Conservation (phyloP, 106 monocot species). For the Platanthera zijinensis region DNA sequence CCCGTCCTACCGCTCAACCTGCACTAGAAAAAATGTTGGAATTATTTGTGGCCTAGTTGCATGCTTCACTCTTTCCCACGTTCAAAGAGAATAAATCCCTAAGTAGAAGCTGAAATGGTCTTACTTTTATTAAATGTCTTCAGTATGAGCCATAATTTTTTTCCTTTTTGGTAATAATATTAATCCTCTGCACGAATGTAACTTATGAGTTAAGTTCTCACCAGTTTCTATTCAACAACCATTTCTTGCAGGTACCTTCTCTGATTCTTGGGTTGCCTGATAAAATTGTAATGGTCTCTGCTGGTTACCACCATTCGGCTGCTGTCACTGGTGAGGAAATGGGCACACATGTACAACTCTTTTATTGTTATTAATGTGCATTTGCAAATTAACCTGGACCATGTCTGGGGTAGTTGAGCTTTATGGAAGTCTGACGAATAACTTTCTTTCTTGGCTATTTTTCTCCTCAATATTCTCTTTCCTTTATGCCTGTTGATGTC, state of each 20-base stretch:
- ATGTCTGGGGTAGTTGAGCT: background rate
- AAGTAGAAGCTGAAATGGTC: background rate
- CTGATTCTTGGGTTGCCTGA: slow-evolving; percentile 52
- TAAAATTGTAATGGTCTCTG: slow-evolving; percentile 55
- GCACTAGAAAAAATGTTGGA: background rate
- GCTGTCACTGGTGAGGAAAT: slow-evolving; percentile 62
- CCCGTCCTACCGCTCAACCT: background rate
- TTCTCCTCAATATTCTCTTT: background rate
- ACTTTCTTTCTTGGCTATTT: background rate
- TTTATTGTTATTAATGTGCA: background rate
- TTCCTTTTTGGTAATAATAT: background rate
- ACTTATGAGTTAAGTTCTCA: background rate
- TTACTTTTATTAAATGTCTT: background rate
- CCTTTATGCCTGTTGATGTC: background rate
- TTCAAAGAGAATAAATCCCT: background rate
- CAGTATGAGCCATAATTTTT: background rate
- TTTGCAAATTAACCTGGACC: background rate
- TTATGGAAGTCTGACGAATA: background rate
- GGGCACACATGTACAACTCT: background rate
- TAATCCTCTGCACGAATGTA: background rate
- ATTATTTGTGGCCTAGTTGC: background rate
- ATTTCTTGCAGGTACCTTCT: slow-evolving; percentile 45
- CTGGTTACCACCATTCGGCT: slow-evolving; percentile 89
- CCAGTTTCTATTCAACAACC: background rate
- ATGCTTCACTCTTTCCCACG: background rate